Conservation (phyloP, 106 monocot genomes). For the Dendrobium chrysotoxum region DNA sequence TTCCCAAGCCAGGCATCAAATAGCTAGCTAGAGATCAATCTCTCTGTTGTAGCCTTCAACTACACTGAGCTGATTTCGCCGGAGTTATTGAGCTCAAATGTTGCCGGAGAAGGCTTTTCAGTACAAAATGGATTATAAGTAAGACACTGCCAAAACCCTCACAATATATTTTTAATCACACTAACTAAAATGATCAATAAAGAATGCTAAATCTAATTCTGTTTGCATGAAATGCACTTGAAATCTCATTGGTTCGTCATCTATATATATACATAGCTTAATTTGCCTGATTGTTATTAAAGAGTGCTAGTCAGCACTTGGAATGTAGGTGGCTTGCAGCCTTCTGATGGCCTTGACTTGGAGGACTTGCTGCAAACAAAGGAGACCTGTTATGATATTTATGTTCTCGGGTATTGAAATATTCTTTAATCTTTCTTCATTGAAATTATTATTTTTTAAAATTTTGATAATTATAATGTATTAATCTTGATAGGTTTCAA, state of each 20-base stretch:
- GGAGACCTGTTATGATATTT: slow-evolving; percentile 51
- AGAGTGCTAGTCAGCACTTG: slow-evolving; percentile 67
- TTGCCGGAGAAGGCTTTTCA: background rate
- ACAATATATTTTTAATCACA: too few species aligned
- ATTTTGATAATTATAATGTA: background rate
- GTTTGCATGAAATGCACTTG: too few species aligned
- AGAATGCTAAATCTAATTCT: too few species aligned
- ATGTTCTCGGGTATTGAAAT: slow-evolving; percentile 61
- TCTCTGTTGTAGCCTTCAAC: background rate
- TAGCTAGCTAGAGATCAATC: too few species aligned
- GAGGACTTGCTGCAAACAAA: slow-evolving; percentile 57
- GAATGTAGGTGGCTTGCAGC: slow-evolving; percentile 61
- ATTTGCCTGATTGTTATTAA: background rate
- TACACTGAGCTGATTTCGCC: background rate
- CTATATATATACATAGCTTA: too few species aligned
- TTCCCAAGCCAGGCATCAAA: background rate
- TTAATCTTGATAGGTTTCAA: slow-evolving; percentile 42
- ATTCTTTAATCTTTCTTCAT: background rate
- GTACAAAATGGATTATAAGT: background rate
- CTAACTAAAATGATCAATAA: too few species aligned
- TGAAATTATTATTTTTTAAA: background rate
- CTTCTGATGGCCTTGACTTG: slow-evolving; percentile 40
- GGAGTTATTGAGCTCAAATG: background rate
- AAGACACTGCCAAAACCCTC: too few species aligned
- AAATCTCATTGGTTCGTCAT: too few species aligned